Base-by-base conservation (phyloP, 2,329 filamentous ascomycete genomes). In the Chaetomiaceae sp. region DNA sequence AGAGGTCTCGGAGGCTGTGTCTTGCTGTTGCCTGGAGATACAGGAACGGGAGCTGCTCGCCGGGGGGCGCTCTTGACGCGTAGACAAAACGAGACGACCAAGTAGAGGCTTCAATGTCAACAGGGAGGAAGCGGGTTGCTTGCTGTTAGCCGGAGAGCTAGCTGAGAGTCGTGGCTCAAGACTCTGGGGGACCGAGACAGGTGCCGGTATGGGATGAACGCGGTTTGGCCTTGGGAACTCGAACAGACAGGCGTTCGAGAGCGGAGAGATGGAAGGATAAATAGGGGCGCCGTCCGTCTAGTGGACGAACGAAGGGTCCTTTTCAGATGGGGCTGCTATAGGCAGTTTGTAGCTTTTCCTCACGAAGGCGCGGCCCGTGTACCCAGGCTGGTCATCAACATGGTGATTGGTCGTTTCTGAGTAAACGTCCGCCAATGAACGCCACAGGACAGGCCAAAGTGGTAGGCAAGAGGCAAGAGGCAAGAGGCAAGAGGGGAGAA, bases 381-480 rank as follows among this genome's bases (percentile, higher is more conserved):
- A 65, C 65, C 65, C 62, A 60, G 60, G 55, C 60, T 60, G 67
- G 60, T 61, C 66, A 66, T 68, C 58, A 65, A 70, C 66, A 69
- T 74, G 70, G 74, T 75, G 71, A 75, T 75, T 74, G 72, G 73
- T 58, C 58, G 61, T 57, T 61, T 54, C 55, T 55, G 55, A 63
- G 59, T 55, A 58, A 55, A 53, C 59, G 60, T 62, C 63, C 65
- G 68, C 73, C 71, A 74, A 74, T 71, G 66, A 67, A 69, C 50
- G 25, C 25, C 25, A 56, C 60, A 55, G 59, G 58, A 60, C 58
- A 55, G 58, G n/a, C n/a, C n/a, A 56, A 62, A 56, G 53, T 61
- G 56, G 44, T 10, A 55, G 60, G 57, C 55, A 55, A 55, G 58
- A 60, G 62, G n/a, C n/a, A n/a, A n/a, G n/a, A n/a, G n/a, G n/a